Base-by-base conservation (phyloP, 768 basidiomycete genomes). In the Amanita thiersii region DNA sequence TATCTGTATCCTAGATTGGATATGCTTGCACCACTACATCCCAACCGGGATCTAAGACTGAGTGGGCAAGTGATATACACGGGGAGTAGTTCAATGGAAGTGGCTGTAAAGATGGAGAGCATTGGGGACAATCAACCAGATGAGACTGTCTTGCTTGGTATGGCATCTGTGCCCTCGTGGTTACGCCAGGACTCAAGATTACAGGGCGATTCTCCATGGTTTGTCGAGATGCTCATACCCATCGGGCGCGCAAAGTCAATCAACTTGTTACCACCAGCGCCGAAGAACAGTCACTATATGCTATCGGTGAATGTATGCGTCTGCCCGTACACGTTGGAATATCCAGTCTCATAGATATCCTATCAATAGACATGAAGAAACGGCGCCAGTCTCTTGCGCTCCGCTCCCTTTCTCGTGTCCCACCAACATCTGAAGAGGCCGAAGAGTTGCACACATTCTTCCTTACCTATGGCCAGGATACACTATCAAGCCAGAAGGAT, bases 181-280 rank as follows among this genome's bases (percentile, higher is more conserved):
- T 20, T 28, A 3, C 18, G 36, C 15, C 14, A 44, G 8, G 12
- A 12, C 32, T 25, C 30, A 24, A 20, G 12, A 35, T 12, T 12
- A 20, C 28, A 87, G 88, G 89, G n/a, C 77, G 87, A n/a, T 91
- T 91, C 63, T 81, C 81, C 0, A 91, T 91, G 87, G 87, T 90
- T 5, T 88, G 85, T 54, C 65, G 86, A 43, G 80, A 89, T 52
- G 73, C 81, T 0, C 56, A 57, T 10, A 84, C 83, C 2, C 76
- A 81, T 47, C 71, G 69, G 38, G 78, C 87, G 0, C 64, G 70
- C 26, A 60, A 70, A 6, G 78, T 91, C 18, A 81, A 83, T 49
- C 74, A 73, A 5, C 63, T 92, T 10, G 58, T 69, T 5, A 64
- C 81, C 19, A 60, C 68, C 12, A 78, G 77, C 0, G 59, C 72